Base-by-base conservation (phyloP, 1,284 basidiomycete species). In the Ganoderma sinense region DNA sequence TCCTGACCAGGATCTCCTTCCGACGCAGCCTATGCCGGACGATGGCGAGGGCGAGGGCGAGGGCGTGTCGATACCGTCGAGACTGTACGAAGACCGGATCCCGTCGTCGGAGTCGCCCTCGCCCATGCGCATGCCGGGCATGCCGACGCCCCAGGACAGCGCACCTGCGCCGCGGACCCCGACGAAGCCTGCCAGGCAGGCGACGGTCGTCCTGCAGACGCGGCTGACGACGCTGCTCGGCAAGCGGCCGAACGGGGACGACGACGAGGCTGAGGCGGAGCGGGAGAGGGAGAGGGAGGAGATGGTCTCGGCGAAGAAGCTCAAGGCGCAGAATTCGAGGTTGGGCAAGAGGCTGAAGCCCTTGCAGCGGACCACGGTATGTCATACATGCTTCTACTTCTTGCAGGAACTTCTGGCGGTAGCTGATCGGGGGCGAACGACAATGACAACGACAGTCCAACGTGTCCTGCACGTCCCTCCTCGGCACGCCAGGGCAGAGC, bases 151-250 rank as follows among this genome's bases (percentile, higher is more conserved):
- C 39, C 41, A 40, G 33, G 60, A 64, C 16, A 26, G 61, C 11
- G 43, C 60, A 31, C 62, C 63, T 39, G 63, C 65, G 61, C 60
- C 79, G 0, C 68, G 77, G 6, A 74, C 74, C 2, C 79, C 71
- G 58, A 73, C 69, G n/a, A 80, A 78, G 64, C 75, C 86, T 20
- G 79, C 84, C 56, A 79, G 78, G 61, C 82, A 85, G 53, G 83
- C 83, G 23, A 82, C 87, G 20, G 84, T 81, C 71, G 88, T 85
- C 23, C 80, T 93, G 29, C 87, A 91, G 69, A 89, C 90, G 69
- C 90, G 87, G 70, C 86, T 93, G 58, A 87, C 86, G 4, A 85
- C 86, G n/a, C 77, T 92, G 65, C 80, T 93, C 11, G 91, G 91
- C 7, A 94, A 94, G 78, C 83, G 91, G 18, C 83, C 83, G 33